Base-by-base conservation (phyloP, 2,329 filamentous ascomycete genomes). In the Trichoderma sp. region DNA sequence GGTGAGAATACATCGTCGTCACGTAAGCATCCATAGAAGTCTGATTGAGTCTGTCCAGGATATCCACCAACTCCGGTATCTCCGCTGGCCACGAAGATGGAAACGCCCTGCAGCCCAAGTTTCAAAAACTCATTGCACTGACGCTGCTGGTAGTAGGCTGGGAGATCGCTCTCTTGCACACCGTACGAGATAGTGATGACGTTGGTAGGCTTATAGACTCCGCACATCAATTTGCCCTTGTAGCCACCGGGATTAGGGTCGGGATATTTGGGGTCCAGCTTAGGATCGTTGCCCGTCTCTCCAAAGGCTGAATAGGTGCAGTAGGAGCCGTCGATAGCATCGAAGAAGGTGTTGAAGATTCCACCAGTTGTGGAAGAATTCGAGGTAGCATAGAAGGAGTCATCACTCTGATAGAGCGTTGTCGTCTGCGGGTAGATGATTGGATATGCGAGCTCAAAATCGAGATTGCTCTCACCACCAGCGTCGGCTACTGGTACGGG, bases 321-420 rank as follows among this genome's bases (percentile, higher is more conserved):
- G 76, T 87, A 87, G 59, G 81, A 82, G 4, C 83, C 84, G 71
- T 86, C 84, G 52, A 86, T 79, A 35, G 84, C 85, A 68, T 86
- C 84, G 55, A 84, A 79, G 74, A 86, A 84, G 37, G 82, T 84
- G 74, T 84, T 84, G 31, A 70, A 64, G 31, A 74, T 82, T 76
- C 57, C 82, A 71, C 67, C 73, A 75, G 73, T 68, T 76, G 57
- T 74, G 76, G 29, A 73, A 76, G 40, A 40, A 61, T 33, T 33
- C 3, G 29, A 29, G 7, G 53, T 57, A 2, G 64, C 58, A 7
- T 68, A 68, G 24, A 49, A 57, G 2, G 78, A 74, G 74, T 84
- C 84, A 63, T 86, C 84, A 0, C 81, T 81, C 72, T 83, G 81
- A 72, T 78, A 84, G 1, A 83, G 74, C 2, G 82, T 81, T 0